A percentile compares a stretch with the other conserved stretches of the same genome.
These are phyloP conservation scores for Dactylellina haptotyla DNA, from an alignment of 2,329 filamentous ascomycete genomes.

Conservation along the genomic window DNA sequence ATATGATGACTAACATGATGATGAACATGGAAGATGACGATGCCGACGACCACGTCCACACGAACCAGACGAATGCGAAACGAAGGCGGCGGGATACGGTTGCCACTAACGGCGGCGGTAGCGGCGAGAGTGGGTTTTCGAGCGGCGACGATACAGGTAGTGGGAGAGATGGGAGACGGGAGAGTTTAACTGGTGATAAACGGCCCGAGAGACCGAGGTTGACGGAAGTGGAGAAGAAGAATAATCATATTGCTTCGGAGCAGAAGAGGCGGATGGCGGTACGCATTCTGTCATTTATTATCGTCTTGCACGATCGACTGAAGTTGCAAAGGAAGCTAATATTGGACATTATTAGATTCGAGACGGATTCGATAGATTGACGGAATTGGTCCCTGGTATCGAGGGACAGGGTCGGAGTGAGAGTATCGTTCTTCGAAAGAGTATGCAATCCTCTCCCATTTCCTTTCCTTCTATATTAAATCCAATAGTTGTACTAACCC, in stretches of 20 bases:
- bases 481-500: slow-evolving; percentile 3
- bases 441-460: slow-evolving; percentile 42
- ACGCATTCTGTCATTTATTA: not conserved
- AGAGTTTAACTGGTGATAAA: slow-evolving; percentile 27
- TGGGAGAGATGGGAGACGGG: slow-evolving; percentile 19
- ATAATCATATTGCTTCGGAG: slow-evolving; percentile 76
- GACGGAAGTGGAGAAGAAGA: slow-evolving; percentile 76
- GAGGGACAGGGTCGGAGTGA: slow-evolving; percentile 86
- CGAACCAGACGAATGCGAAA: slow-evolving; percentile 21
- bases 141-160: slow-evolving; percentile 36
- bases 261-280: slow-evolving; percentile 63
- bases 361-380: slow-evolving; percentile 82
- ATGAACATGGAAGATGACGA: slow-evolving; percentile 8
- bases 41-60: not conserved
- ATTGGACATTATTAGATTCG: slow-evolving; percentile 70
- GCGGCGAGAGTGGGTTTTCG: slow-evolving; percentile 15
- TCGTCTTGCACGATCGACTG: not conserved
- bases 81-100: slow-evolving; percentile 41
- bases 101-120: slow-evolving; percentile 14
- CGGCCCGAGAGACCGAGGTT: slow-evolving; percentile 70
- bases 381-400: slow-evolving; percentile 81
- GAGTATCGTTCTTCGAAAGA: slow-evolving; percentile 79
- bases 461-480: not conserved
- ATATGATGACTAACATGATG: slow-evolving; percentile 14
- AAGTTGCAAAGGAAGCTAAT: slow-evolving; percentile 14